These are phyloP conservation scores for Thielaviopsis euricoi DNA, from an alignment of 2,329 filamentous ascomycete genomes.

Conservation along the genomic window DNA sequence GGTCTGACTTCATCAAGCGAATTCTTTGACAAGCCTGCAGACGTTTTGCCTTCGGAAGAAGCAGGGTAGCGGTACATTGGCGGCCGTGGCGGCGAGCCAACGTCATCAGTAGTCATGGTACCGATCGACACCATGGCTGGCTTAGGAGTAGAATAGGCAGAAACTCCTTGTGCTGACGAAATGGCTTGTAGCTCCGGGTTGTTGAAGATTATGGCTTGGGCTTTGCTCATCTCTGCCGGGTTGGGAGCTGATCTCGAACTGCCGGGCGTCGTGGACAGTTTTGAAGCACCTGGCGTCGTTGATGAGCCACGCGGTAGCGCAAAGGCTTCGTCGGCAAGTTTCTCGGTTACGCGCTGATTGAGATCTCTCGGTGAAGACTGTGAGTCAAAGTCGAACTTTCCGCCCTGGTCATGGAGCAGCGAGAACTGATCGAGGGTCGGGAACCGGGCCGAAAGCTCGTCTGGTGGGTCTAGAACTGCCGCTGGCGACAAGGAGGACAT, in stretches of 20 bases:
- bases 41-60: constrained; percentile 2
- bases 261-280: neutral
- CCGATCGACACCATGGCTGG: constrained; percentile 37
- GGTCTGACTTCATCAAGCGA: constrained; percentile 1
- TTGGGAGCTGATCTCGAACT: constrained; percentile 18
- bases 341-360: constrained; percentile 53
- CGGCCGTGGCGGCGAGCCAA: constrained; percentile 9
- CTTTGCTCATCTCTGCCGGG: constrained; percentile 37
- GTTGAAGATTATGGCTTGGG: constrained; percentile 46
- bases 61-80: constrained; percentile 26
- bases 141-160: constrained; percentile 17
- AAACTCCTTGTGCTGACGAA: constrained; percentile 24
- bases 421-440: constrained; percentile 89
- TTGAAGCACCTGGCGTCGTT: constrained; percentile 8
- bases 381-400: constrained; percentile 69
- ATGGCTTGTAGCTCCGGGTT: constrained; percentile 46
- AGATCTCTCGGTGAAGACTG: constrained; percentile 36
- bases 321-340: constrained; percentile 75
- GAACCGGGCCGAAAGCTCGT: constrained; percentile 74
- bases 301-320: constrained; percentile 24
- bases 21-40: neutral
- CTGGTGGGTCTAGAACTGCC: constrained; percentile 27
- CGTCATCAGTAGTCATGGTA: constrained; percentile 50
- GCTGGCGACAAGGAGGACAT: neutral
- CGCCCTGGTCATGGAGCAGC: constrained; percentile 66